Conservation (phyloP, 805 yeast species). For the Sungouiella thailandica region DNA sequence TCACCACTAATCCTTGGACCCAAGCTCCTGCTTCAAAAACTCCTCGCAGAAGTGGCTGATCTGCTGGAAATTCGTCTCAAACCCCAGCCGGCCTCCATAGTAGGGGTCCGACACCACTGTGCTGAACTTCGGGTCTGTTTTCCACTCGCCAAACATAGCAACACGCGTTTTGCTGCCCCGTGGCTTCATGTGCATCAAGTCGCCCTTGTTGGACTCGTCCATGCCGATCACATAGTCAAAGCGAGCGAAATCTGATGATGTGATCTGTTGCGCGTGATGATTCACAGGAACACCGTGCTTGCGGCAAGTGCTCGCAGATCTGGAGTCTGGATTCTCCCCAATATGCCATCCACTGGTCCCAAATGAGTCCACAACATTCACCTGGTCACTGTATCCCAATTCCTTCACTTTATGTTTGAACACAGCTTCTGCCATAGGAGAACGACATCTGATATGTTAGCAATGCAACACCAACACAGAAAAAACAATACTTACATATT, state of each 20-base stretch:
- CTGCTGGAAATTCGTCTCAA: constrained; percentile 74
- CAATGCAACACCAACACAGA: not conserved
- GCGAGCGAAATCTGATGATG: constrained; percentile 42
- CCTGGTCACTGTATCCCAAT: constrained; percentile 38
- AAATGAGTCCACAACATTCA: constrained; percentile 70
- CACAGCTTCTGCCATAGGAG: constrained; percentile 98
- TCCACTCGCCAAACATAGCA: constrained; percentile 78
- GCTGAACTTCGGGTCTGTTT: constrained; percentile 43
- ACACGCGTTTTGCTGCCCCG: constrained; percentile 45
- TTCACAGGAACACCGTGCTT: constrained; percentile 68
- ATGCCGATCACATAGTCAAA: constrained; percentile 70
- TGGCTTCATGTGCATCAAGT: constrained; percentile 52
- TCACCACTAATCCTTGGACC: constrained; percentile 3
- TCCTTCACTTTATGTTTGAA: constrained; percentile 61
- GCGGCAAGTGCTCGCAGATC: constrained; percentile 65
- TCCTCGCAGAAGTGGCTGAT: constrained; percentile 69
- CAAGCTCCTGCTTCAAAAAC: constrained; percentile 52
- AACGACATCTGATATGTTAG: constrained; percentile 61
- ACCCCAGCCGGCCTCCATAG: constrained; percentile 83
- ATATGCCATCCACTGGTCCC: constrained; percentile 85
- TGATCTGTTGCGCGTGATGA: constrained; percentile 72
- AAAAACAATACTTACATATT: constrained; percentile 58
- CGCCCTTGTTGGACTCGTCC: constrained; percentile 56
- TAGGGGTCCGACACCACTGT: constrained; percentile 84
- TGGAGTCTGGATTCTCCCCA: constrained; percentile 77